Conservation (phyloP, 208 protist genomes). For the Acanthamoeba rhysodes region DNA sequence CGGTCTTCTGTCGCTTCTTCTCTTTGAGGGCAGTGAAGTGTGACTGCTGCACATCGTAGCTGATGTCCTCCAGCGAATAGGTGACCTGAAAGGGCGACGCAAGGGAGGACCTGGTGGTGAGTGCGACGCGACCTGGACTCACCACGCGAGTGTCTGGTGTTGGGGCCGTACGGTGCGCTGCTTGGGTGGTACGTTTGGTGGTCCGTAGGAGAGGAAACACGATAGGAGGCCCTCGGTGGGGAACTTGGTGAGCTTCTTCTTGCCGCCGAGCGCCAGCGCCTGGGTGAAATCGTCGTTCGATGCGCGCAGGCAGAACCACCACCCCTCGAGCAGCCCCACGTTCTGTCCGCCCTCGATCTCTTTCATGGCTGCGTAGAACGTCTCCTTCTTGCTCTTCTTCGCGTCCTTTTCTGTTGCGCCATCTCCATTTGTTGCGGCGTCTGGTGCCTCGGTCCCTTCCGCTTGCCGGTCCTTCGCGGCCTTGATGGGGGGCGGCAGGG, state of each 20-base stretch:
- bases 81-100: not conserved
- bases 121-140: too few species aligned
- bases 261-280: not conserved
- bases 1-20: constrained; percentile 40
- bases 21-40: not conserved
- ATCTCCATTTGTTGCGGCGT: not conserved
- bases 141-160: not conserved
- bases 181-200: not conserved
- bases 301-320: constrained; percentile 58
- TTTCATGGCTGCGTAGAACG: constrained; percentile 45
- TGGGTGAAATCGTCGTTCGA: not conserved
- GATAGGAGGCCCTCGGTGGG: constrained; percentile 56
- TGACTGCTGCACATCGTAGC: constrained; percentile 61
- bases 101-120: not conserved
- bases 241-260: constrained; percentile 46
- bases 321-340: constrained; percentile 32
- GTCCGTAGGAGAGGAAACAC: constrained; percentile 31
- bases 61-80: constrained; percentile 40
- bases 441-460: not conserved
- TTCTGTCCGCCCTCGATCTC: constrained; percentile 58
- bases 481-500: constrained; percentile 43
- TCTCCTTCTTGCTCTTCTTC: not conserved
- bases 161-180: not conserved
- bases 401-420: not conserved
- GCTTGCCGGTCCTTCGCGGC: not conserved